Evolutionary conservation across 1,284 basidiomycete species (phyloP), one percentile per base, ranked within the genome.

Genomic region (Spongiforma sp.): DNA sequence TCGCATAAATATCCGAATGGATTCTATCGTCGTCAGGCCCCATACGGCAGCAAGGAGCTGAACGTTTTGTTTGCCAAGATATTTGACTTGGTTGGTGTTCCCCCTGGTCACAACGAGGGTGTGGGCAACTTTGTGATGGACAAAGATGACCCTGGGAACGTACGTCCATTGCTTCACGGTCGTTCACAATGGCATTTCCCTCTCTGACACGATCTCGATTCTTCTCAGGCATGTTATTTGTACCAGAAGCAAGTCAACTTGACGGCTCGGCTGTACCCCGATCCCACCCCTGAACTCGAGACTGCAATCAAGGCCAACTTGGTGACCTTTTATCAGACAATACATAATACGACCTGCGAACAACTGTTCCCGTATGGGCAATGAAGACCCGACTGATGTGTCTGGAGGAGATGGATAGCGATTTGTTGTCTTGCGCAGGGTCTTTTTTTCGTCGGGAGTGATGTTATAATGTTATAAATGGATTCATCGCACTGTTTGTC

Each of bases 1-100:
- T 0, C 3, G 3, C 63, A 73, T 59, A 43, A 43, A 48, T 73
- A 50, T 19, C 71, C 72, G 10, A 54, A 74, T 0, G 72, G 71
- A 3, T 74, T 74, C 57, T 64, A 56, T n/a, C 73, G 73, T 32
- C 72, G 68, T 21, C 68, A 75, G n/a, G 71, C 3, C 2, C 53
- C 71, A 15, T 72, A 62, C n/a, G 69, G 56, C 32, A 43, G 60
- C 46, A 0, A 7, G 7, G 19, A 74, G 30, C 17, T 64, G 28
- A 1, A 5, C 33, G 2, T 15, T 36, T 33, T 72, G 60, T 59
- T 67, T 9, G 0, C 4, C 19, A 21, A 56, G 60, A 4, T 65
- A 12, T 39, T 52, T 15, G 1, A 9, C 2, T n/a, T 65, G 54
- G 19, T 73, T 5, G 1, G 54, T 2, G 54, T 75, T 15, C 15